Evolutionary conservation across 2,329 filamentous ascomycete species (phyloP).

Genomic region (Aspergillus latus): DNA sequence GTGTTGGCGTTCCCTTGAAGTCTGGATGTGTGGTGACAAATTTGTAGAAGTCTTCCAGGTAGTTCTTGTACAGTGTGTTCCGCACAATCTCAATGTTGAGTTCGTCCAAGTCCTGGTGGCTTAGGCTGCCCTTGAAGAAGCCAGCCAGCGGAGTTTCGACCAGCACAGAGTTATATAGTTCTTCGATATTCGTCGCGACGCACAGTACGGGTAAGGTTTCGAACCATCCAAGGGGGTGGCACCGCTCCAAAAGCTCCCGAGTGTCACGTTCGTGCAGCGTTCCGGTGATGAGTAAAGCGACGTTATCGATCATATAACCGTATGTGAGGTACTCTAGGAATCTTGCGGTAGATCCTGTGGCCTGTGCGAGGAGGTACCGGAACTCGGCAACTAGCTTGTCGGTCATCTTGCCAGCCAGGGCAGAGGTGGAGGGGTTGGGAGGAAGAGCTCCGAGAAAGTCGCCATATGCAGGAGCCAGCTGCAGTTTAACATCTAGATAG

Average conservation of each 20-base stretch:
- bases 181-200: constrained; percentile 97
- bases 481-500: constrained; percentile 84
- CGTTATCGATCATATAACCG: constrained; percentile 99
- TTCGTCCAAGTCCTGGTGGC: constrained; percentile 95
- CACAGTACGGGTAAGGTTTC: constrained; percentile 98
- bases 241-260: constrained; percentile 88
- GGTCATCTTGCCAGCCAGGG: constrained; percentile 90
- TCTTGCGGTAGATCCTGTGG: constrained; percentile 82
- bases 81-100: constrained; percentile 99
- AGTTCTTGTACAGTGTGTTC: constrained; percentile 99
- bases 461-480: constrained; percentile 93
- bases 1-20: constrained; percentile 81
- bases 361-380: constrained; percentile 91
- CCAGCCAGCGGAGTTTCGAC: constrained; percentile 94
- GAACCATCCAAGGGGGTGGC: constrained; percentile 97
- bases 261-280: constrained; percentile 97
- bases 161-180: constrained; percentile 95
- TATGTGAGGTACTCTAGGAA: constrained; percentile 99
- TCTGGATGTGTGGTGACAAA: constrained; percentile 91
- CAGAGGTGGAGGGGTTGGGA: constrained; percentile 94
- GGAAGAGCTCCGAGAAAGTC: constrained; percentile 93
- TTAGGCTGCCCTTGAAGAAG: constrained; percentile 96
- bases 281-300: constrained; percentile 94
- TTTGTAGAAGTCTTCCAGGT: constrained; percentile 93
- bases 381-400: constrained; percentile 98